Base-by-base conservation (phyloP, 2,329 filamentous ascomycete genomes). In the Colletotrichum incanum region DNA sequence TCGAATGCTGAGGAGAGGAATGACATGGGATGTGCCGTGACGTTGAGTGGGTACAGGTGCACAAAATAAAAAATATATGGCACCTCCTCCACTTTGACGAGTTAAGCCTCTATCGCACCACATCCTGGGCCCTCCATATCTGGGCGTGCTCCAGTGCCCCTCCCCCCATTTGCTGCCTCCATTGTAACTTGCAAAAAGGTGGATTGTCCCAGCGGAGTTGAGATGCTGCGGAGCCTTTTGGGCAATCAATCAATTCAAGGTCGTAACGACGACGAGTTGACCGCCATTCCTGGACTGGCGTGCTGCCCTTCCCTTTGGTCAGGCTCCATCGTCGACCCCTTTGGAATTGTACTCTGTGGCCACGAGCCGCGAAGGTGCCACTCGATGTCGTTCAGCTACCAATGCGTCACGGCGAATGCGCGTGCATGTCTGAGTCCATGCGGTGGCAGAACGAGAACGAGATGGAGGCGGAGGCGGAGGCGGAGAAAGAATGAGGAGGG, bases 21-120 rank as follows among this genome's bases (percentile, higher is more conserved):
- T 34, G 66, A 64, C 68, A 71, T 62, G 68, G 66, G 47, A 67
- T 67, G 58, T 71, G 55, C 68, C 50, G 68, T 67, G 63, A 71
- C 64, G 56, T 37, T 43, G 56, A 43, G 68, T 67, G 68, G 68
- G 41, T 62, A 61, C 47, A 23, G 39, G 26, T 23, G 34, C 28
- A 56, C 18, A 49, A 47, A 50, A 59, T 47, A 54, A 14, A 47
- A 45, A n/a, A n/a, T n/a, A n/a, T n/a, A n/a, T n/a, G n/a, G n/a
- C n/a, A n/a, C n/a, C n/a, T n/a, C 39, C 39, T 71, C 62, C 67
- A 60, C 62, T 55, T 47, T 56, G 55, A 61, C 37, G 63, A 71
- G 45, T 71, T 71, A 61, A 71, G 67, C 67, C 67, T 71, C 63
- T 56, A 49, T 43, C 45, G 63, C 54, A 45, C 45, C 37, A 28